Base-by-base conservation (phyloP, 257 asterid species). In the Catharanthus roseus region DNA sequence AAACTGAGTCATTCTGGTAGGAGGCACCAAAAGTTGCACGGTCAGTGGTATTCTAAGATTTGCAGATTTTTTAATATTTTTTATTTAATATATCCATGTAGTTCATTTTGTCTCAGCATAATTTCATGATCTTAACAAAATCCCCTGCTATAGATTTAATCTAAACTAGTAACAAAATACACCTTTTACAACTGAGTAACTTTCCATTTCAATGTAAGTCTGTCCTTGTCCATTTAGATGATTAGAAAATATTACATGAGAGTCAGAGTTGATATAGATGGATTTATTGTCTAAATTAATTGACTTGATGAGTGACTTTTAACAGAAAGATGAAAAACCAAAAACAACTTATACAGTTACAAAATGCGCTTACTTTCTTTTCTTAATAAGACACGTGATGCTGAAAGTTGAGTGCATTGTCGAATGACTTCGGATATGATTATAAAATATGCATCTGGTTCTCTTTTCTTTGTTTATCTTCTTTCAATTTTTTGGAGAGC, bases 11-110 rank as follows among this genome's bases (percentile, higher is more conserved):
- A 58, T 47, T 28, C 71, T 74, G 28, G 55, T 44, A 72, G 76
- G 69, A 74, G 78, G 56, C 82, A 57, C 68, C 63, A 47, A 56
- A 78, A 65, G 67, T 60, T 84, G 63, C 88, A 47, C 80, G 96
- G 88, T 83, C 51, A 3, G 76, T 78, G 58, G 44, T 65, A 70
- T 56, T 58, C 64, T 69, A 47, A 39, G 19, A 65, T 41, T 3
- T 33, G 24, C 23, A 24, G 28, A 12, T 38, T 64, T 36, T 50
- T 8, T 23, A 47, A 2, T 68, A 31, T 19, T 50, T 12, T 11
- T 66, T 24, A 12, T 47, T 42, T 66, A 4, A 58, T 58, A 3
- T 65, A 44, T 42, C 70, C 36, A 23, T 65, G 36, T 10, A 19
- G 5, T 38, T 45, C 55, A 16, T 16, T 39, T 65, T 42, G 21